phyloP scores from a whole-genome alignment of 2,329 filamentous ascomycete genomes.

The Trichophyton equinum region DNA sequence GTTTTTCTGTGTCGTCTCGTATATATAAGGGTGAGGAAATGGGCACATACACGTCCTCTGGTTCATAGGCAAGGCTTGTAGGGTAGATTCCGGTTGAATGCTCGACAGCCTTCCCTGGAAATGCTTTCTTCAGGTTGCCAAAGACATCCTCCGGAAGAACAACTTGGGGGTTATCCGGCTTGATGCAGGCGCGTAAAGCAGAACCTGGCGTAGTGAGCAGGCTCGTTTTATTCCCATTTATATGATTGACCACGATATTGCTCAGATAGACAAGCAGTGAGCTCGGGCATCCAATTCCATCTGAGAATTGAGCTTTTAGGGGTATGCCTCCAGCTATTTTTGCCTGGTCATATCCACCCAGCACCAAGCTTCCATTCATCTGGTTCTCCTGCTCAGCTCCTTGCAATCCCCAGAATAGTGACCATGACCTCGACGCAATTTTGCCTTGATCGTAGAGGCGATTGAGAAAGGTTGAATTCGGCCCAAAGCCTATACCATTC shows the following conservation, averaged over 20 bases:
- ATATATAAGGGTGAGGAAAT: too few relatives aligned
- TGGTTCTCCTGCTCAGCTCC: conserved; percentile 4
- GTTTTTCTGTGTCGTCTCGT: neutral
- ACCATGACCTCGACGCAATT: conserved; percentile 11
- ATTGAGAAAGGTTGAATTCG: conserved; percentile 4
- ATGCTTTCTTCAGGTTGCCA: conserved; percentile 1
- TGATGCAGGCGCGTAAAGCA: conserved; percentile 18
- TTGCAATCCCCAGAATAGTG: conserved; percentile 11
- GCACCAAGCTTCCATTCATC: conserved; percentile 10
- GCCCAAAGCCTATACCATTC: neutral
- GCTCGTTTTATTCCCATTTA: neutral
- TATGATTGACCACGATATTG: conserved; percentile 3
- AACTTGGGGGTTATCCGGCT: neutral
- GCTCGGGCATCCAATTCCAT: conserved; percentile 7
- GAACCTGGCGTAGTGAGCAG: neutral
- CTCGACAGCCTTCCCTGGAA: neutral
- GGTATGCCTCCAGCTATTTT: conserved; percentile 6
- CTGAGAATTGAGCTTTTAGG: neutral
- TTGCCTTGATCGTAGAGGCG: neutral
- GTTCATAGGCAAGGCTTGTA: neutral
- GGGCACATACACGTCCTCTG: neutral
- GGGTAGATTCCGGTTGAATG: neutral
- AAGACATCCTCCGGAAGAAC: conserved; percentile 3
- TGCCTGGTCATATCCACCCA: conserved; percentile 11
- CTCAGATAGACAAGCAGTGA: conserved; percentile 7